Base-by-base conservation (phyloP, 345 rosid species). In the Dimocarpus longan region DNA sequence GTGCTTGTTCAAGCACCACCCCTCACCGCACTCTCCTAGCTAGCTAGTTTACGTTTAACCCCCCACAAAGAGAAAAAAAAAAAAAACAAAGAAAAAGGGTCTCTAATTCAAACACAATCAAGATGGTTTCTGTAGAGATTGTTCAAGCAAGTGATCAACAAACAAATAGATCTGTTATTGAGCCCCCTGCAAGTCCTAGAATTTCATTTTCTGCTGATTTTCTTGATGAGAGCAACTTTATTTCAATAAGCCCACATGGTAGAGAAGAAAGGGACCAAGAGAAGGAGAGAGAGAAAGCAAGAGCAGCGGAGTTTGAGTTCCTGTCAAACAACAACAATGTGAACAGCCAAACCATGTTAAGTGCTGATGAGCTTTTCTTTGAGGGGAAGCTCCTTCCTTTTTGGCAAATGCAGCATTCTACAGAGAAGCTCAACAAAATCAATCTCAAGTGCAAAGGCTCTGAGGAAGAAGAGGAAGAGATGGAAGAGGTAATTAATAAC, bases 371-470 rank as follows among this genome's bases (percentile, higher is more conserved):
- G 85, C 92, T 95, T 77, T 92, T 95, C 86, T 90, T 86, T 68
- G 94, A 95, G 73, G 98, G 98, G 22, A 93, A 93, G 84, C 81
- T 95, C 3, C 95, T 95, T 54, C 99, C 98, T 37, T 96, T 91
- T 71, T 87, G 98, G 97, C 98, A 92, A 73, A 86, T 82, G 72
- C 93, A 93, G 62, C 93, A 90, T 24, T 86, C 88, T 11, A 60
- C 65, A n/a, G 92, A 91, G 88, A 89, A 89, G 86, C 93, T 90
- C 72, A 84, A 85, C 80, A 88, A 87, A 66, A 86, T 93, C 76
- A 87, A 70, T 62, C 83, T 89, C 67, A 89, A 86, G 71, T 26
- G 80, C 2, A 88, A 90, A 26, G 79, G 85, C 15, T 74, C 65
- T 4, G 78, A 19, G 12, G 80, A 65, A 10, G 86, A 74, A 22